These are phyloP conservation scores for Nemania sp. DNA, from an alignment of 2,329 filamentous ascomycete species.

Conservation along the genomic window DNA sequence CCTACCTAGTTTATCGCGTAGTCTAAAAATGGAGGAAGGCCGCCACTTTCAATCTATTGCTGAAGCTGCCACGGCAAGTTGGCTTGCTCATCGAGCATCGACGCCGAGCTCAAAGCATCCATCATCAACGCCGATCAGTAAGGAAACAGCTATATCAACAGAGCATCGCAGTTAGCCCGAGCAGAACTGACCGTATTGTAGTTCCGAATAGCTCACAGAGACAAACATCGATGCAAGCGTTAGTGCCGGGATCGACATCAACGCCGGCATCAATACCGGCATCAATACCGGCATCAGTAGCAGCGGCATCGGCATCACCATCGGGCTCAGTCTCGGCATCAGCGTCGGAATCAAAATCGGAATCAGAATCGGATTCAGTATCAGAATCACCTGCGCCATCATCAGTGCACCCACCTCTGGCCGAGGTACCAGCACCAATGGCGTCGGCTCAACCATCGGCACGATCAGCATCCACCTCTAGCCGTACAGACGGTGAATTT, in stretches of 20 bases:
- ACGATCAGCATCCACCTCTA: conserved; percentile 1
- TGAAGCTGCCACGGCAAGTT: conserved; percentile 33
- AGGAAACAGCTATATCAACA: too few species aligned
- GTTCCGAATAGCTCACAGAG: neutral
- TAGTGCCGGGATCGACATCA: neutral
- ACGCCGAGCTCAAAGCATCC: conserved; percentile 22
- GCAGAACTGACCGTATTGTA: neutral
- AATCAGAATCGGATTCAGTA: neutral
- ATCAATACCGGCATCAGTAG: neutral
- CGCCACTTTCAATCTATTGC: conserved; percentile 30
- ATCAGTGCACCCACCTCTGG: neutral
- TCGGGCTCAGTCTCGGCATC: neutral
- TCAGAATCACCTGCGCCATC: neutral
- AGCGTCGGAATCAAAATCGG: neutral
- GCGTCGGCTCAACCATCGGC: neutral
- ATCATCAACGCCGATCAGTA: neutral
- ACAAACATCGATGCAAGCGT: neutral
- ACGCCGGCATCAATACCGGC: neutral
- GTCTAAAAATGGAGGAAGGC: conserved; percentile 23
- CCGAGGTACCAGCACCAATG: neutral
- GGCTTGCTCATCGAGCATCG: conserved; percentile 33
- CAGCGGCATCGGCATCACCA: neutral
- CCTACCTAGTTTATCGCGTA: neutral
- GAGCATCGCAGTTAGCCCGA: neutral
- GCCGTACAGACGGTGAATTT: conserved; percentile 6